Conservation (phyloP, 2,329 filamentous ascomycete species). For the Rutstroemia sp. region DNA sequence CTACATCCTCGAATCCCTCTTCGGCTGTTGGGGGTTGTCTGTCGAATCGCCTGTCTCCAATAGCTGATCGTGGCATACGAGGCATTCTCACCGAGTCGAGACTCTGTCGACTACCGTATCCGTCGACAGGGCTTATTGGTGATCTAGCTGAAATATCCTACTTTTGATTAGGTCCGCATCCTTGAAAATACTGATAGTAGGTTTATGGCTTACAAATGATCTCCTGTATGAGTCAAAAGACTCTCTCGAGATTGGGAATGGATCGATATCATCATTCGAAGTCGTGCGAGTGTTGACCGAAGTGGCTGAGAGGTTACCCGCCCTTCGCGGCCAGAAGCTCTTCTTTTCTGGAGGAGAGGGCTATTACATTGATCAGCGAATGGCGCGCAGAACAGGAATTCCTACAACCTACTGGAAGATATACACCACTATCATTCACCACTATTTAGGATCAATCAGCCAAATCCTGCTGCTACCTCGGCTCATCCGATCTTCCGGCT, state of each 20-base stretch:
- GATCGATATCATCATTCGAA: conserved; percentile 61
- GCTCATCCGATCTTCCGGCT: neutral
- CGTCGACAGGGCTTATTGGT: conserved; percentile 54
- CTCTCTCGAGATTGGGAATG: conserved; percentile 90
- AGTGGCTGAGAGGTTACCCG: conserved; percentile 42
- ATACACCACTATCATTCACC: conserved; percentile 92
- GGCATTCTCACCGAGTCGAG: conserved; percentile 67
- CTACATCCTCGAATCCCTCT: conserved; percentile 85
- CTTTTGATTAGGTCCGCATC: conserved; percentile 8
- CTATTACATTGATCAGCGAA: conserved; percentile 35
- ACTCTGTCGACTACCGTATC: conserved; percentile 60
- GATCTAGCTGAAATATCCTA: conserved; percentile 89
- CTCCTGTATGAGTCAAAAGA: conserved; percentile 95
- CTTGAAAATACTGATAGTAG: neutral
- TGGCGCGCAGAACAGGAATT: conserved; percentile 10
- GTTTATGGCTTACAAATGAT: conserved; percentile 67
- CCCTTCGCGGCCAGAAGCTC: conserved; percentile 59
- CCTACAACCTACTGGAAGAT: conserved; percentile 67
- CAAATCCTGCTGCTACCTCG: neutral
- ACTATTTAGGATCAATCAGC: conserved; percentile 46
- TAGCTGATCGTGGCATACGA: conserved; percentile 53
- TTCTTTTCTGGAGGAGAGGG: conserved; percentile 88
- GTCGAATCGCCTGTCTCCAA: conserved; percentile 50
- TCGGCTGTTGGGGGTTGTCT: conserved; percentile 60
- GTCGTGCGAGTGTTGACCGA: conserved; percentile 52